Evolutionary conservation across 768 basidiomycete species (phyloP).

Genomic region (Calvatia gigantea): DNA sequence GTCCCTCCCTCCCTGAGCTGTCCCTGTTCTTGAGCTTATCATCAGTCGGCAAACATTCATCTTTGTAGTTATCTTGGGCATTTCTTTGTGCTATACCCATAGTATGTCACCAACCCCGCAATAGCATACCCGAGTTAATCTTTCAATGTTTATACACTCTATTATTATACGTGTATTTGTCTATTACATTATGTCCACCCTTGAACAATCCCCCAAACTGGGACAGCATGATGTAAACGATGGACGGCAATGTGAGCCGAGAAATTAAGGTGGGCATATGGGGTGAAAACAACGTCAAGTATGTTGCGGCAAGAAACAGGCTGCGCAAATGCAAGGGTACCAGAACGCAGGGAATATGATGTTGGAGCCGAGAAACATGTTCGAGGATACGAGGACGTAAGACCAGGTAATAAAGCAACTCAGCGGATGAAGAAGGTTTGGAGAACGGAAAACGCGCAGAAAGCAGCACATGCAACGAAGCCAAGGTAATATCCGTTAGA

Average conservation of each 20-base stretch:
- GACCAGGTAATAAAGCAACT: slow-evolving; percentile 15
- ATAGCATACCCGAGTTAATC: background rate
- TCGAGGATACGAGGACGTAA: background rate
- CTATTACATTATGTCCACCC: background rate
- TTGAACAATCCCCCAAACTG: background rate
- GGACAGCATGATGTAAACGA: background rate
- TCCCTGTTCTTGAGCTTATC: no score
- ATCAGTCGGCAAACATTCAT: background rate
- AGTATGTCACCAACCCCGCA: background rate
- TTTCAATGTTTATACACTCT: background rate
- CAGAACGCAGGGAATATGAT: background rate
- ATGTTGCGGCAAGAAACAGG: background rate
- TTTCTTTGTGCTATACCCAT: background rate
- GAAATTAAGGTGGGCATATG: background rate
- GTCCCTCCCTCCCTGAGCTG: no score
- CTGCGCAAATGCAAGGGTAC: background rate
- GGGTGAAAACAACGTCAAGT: background rate
- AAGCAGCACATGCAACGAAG: slow-evolving; percentile 62
- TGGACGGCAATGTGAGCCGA: background rate
- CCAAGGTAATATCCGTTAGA: slow-evolving; percentile 74
- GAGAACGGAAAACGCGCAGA: slow-evolving; percentile 59
- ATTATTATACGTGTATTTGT: background rate
- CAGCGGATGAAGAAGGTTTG: slow-evolving; percentile 75
- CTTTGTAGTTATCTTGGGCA: background rate
- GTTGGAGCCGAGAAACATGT: slow-evolving; percentile 6